Conservation (phyloP, 352 stramenopile species). For the Phytophthora sp. region DNA sequence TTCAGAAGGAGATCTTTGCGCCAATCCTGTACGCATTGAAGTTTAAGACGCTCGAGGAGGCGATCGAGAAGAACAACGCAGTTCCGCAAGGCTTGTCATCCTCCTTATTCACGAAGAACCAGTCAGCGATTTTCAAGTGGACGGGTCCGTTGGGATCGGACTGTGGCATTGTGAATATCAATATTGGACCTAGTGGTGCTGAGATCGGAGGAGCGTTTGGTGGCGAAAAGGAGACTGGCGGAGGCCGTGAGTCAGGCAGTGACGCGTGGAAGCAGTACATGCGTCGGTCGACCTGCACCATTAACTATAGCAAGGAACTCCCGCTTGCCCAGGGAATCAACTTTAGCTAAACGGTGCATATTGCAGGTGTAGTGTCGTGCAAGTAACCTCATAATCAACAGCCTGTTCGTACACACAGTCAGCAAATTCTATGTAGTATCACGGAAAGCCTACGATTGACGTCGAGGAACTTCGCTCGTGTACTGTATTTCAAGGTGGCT, state of each 20-base stretch:
- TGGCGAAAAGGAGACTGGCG: constrained; percentile 93
- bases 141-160: constrained; percentile 89
- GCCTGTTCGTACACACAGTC: too few relatives aligned
- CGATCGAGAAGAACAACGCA: constrained; percentile 92
- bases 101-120: constrained; percentile 92
- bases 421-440: too few relatives aligned
- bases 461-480: constrained; percentile 86
- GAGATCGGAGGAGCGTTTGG: constrained; percentile 94
- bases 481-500: constrained; percentile 84
- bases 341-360: constrained; percentile 66
- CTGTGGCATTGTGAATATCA: constrained; percentile 94
- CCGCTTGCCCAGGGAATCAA: constrained; percentile 93
- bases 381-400: too few relatives aligned
- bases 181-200: constrained; percentile 91
- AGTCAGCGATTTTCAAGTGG: constrained; percentile 93
- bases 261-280: constrained; percentile 96
- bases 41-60: constrained; percentile 91
- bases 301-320: constrained; percentile 94
- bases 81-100: constrained; percentile 92
- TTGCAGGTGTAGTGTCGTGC: too few relatives aligned
- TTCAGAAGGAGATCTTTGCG: constrained; percentile 93
- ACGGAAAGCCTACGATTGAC: constrained; percentile 71
- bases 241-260: constrained; percentile 90
- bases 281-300: constrained; percentile 91
- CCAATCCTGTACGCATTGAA: constrained; percentile 93